A percentile compares a stretch with the other conserved stretches of the same genome.
These are phyloP conservation scores for Lophiostoma macrostomum DNA, from an alignment of 495 filamentous ascomycete species.

Conservation along the genomic window DNA sequence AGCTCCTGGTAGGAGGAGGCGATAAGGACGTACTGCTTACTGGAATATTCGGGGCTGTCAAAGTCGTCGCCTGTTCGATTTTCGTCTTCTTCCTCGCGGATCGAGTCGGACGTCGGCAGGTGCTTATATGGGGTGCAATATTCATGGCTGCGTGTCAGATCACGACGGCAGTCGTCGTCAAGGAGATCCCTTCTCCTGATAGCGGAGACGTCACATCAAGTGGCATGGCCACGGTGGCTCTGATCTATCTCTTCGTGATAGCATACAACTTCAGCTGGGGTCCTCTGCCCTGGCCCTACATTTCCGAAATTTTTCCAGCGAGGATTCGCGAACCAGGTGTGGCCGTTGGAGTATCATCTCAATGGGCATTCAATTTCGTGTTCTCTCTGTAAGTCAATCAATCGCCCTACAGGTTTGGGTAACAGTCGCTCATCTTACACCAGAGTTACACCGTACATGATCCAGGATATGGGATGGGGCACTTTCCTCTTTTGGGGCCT, in stretches of 20 bases:
- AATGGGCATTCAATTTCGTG: conserved; percentile 75
- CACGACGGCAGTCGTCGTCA: conserved; percentile 32
- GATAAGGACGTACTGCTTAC: conserved; percentile 21
- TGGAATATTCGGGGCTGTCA: conserved; percentile 25
- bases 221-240: conserved; percentile 49
- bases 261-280: conserved; percentile 73
- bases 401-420: too few species aligned
- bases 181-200: conserved; percentile 42
- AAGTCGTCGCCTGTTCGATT: conserved; percentile 55
- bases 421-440: too few species aligned
- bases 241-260: conserved; percentile 25
- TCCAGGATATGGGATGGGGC: conserved; percentile 46
- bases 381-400: too few species aligned
- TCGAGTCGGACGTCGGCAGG: conserved; percentile 52
- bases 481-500: conserved; percentile 52
- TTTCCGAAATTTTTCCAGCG: conserved; percentile 35
- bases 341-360: conserved; percentile 65
- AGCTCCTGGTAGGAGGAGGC: conserved; percentile 29
- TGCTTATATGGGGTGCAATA: conserved; percentile 54
- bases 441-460: conserved; percentile 75
- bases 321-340: conserved; percentile 53
- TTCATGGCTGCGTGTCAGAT: conserved; percentile 54
- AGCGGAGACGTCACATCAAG: conserved; percentile 39
- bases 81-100: conserved; percentile 57
- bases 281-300: conserved; percentile 45